Conservation (phyloP, 2,329 filamentous ascomycete species). For the Monosporascus cannonballus region DNA sequence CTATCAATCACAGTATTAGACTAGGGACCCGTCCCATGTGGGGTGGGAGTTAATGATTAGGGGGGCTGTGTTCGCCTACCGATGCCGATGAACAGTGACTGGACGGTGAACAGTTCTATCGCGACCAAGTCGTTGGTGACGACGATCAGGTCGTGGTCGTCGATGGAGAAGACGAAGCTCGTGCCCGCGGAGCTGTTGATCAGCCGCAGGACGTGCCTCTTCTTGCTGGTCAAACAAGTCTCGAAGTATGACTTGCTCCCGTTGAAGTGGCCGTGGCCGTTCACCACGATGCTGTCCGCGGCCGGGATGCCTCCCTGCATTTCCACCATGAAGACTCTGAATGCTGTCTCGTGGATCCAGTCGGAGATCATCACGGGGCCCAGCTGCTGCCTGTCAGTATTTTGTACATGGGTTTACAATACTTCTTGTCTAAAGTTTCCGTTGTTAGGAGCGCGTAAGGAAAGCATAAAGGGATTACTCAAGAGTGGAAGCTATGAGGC, state of each 20-base stretch:
- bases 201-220: constrained; percentile 35
- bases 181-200: constrained; percentile 40
- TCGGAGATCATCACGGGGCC: constrained; percentile 41
- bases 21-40: no score
- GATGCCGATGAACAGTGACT: constrained; percentile 37
- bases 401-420: no score
- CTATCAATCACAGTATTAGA: constrained; percentile 24
- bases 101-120: constrained; percentile 40
- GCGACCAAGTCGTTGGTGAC: constrained; percentile 43
- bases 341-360: constrained; percentile 33
- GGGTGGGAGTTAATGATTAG: constrained; percentile 18
- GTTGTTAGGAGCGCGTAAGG: background rate
- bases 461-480: background rate
- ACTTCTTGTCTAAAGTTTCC: background rate
- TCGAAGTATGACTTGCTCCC: constrained; percentile 20
- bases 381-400: constrained; percentile 14
- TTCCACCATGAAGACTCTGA: constrained; percentile 13
- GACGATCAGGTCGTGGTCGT: constrained; percentile 41
- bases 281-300: constrained; percentile 28
- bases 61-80: constrained; percentile 21
- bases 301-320: background rate
- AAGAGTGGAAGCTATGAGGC: background rate
- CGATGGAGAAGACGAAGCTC: constrained; percentile 38
- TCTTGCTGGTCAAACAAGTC: constrained; percentile 24
- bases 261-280: constrained; percentile 24